A percentile compares a stretch with the other conserved stretches of the same genome.
Evolutionary conservation across 441 rosid species (phyloP).

Genomic region (Syzygium syzygioides): DNA sequence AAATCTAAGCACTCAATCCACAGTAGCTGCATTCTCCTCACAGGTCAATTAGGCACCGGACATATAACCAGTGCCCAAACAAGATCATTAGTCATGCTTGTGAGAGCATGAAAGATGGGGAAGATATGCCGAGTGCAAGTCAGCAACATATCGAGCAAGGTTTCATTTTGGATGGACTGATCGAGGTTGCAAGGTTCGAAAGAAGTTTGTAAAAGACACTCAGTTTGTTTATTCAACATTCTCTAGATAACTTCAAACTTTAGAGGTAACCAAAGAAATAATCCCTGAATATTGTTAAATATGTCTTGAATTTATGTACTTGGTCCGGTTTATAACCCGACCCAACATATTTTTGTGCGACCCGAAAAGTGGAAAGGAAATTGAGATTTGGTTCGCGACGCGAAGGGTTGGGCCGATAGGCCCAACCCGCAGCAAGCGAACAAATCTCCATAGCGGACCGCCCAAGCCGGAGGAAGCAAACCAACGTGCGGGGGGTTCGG

Average conservation of each 20-base stretch:
- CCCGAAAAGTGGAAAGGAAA: too few species aligned
- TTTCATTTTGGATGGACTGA: not conserved
- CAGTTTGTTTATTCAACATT: not conserved
- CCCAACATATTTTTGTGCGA: too few species aligned
- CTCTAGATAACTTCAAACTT: not conserved
- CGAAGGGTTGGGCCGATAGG: too few species aligned
- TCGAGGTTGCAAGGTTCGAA: not conserved
- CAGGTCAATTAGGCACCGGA: not conserved
- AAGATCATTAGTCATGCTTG: not conserved
- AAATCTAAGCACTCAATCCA: not conserved
- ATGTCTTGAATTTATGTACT: too few species aligned
- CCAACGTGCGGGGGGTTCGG: too few species aligned
- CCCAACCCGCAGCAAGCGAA: too few species aligned
- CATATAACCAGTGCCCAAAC: not conserved
- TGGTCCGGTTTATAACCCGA: too few species aligned
- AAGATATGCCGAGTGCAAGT: not conserved
- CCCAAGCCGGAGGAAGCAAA: too few species aligned
- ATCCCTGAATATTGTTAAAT: not conserved
- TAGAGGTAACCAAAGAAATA: not conserved
- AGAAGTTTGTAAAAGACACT: not conserved
- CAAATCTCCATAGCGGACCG: too few species aligned
- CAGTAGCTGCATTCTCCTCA: not conserved
- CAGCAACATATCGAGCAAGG: not conserved
- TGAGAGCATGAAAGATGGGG: not conserved
- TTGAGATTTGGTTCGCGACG: too few species aligned